A percentile compares a stretch with the other conserved stretches of the same genome.
Evolutionary conservation across 2,329 filamentous ascomycete genomes (phyloP).

Genomic region (Thelonectria rubi): DNA sequence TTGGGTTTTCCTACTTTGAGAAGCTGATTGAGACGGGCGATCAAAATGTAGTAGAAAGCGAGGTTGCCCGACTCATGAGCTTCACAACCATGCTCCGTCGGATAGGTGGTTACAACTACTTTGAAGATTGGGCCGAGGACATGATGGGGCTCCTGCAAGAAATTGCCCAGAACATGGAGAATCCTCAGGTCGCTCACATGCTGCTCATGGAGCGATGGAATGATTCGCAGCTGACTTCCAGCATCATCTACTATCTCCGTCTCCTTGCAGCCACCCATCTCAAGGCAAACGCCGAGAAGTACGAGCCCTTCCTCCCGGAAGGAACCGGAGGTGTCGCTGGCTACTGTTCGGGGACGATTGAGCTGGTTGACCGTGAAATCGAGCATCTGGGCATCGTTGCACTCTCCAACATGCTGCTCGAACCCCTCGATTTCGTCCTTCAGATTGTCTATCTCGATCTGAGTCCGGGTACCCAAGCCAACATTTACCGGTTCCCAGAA

Average conservation of each 20-base stretch:
- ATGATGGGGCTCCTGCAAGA: constrained; percentile 74
- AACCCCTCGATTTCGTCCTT: constrained; percentile 79
- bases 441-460: constrained; percentile 93
- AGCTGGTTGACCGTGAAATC: constrained; percentile 82
- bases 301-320: constrained; percentile 75
- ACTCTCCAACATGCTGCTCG: constrained; percentile 80
- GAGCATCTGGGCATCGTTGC: constrained; percentile 87
- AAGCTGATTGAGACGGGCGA: constrained; percentile 76
- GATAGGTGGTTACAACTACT: constrained; percentile 75
- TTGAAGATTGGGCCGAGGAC: constrained; percentile 85
- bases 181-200: constrained; percentile 64
- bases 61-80: constrained; percentile 75
- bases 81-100: constrained; percentile 76
- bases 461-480: constrained; percentile 80
- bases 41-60: constrained; percentile 70
- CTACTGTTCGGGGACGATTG: constrained; percentile 76
- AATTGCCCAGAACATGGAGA: constrained; percentile 66
- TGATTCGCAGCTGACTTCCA: constrained; percentile 69
- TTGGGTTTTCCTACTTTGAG: constrained; percentile 94
- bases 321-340: constrained; percentile 67
- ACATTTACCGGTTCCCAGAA: constrained; percentile 71
- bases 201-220: constrained; percentile 77
- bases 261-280: constrained; percentile 87
- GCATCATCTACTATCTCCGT: constrained; percentile 86
- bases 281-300: constrained; percentile 75